phyloP scores from a whole-genome alignment of 257 asterid species.

The Ligustrum vulgare region DNA sequence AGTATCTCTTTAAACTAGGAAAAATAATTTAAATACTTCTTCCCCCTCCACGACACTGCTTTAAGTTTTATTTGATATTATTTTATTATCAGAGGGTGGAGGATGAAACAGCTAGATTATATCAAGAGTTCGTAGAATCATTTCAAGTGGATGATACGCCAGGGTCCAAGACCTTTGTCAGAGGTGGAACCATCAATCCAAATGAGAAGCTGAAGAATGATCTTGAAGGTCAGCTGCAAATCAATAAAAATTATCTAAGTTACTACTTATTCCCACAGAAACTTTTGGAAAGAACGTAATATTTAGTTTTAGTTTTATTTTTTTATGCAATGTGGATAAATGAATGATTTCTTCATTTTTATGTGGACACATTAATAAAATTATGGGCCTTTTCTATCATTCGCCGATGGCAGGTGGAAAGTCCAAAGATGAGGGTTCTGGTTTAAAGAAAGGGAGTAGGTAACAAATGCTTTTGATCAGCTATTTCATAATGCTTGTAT shows the following conservation, averaged over 20 bases:
- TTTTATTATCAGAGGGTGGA: conserved; percentile 64
- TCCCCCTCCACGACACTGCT: background rate
- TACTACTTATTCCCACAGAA: conserved; percentile 10
- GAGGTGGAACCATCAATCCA: conserved; percentile 89
- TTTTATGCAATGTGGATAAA: conserved; percentile 46
- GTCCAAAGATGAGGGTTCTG: conserved; percentile 99
- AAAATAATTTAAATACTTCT: background rate
- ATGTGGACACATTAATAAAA: conserved; percentile 81
- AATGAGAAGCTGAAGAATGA: conserved; percentile 65
- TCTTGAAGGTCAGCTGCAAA: conserved; percentile 65
- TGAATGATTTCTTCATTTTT: conserved; percentile 56
- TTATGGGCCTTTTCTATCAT: conserved; percentile 93
- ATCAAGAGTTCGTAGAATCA: conserved; percentile 82
- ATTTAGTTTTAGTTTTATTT: conserved; percentile 31
- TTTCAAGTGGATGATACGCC: conserved; percentile 74
- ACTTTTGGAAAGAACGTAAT: background rate
- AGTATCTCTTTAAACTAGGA: conserved; percentile 29
- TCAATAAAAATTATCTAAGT: background rate
- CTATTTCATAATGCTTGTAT: conserved; percentile 54
- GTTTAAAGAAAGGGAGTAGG: conserved; percentile 99
- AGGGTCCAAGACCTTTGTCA: conserved; percentile 80
- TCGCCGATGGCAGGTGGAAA: conserved; percentile 99
- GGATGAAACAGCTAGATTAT: conserved; percentile 83
- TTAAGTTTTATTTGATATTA: conserved; percentile 1
- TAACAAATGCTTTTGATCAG: conserved; percentile 85